Conservation (phyloP, 352 stramenopile species). For the Elongisporangium anandrum region DNA sequence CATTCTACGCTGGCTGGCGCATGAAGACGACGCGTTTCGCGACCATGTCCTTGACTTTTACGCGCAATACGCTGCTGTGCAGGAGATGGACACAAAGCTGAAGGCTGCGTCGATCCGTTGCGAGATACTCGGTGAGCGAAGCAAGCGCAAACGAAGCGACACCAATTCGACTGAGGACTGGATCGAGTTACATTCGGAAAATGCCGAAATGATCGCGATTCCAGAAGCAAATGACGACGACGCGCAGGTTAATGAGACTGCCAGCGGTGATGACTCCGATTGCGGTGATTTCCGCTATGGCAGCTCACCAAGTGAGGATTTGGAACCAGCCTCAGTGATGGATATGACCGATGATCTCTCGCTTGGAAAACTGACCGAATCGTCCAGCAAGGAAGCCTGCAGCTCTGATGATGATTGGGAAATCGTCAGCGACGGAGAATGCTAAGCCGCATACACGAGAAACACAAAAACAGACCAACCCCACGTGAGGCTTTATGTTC, state of each 20-base stretch:
- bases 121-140: background rate
- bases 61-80: background rate
- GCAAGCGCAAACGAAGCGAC: background rate
- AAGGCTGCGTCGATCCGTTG: background rate
- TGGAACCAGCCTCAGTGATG: background rate
- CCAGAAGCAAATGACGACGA: background rate
- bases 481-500: background rate
- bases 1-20: background rate
- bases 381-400: background rate
- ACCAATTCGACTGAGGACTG: background rate
- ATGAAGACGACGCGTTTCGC: background rate
- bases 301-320: background rate
- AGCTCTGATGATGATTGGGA: background rate
- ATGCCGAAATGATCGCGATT: background rate
- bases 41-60: background rate
- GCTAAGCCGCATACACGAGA: background rate
- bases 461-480: background rate
- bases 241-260: background rate
- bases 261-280: background rate
- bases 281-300: background rate
- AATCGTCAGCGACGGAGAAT: background rate
- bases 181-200: background rate
- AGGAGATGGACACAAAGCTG: background rate
- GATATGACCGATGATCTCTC: background rate
- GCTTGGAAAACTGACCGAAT: background rate